phyloP scores from a whole-genome alignment of 495 filamentous ascomycete species.

The Podospora tetraspora region DNA sequence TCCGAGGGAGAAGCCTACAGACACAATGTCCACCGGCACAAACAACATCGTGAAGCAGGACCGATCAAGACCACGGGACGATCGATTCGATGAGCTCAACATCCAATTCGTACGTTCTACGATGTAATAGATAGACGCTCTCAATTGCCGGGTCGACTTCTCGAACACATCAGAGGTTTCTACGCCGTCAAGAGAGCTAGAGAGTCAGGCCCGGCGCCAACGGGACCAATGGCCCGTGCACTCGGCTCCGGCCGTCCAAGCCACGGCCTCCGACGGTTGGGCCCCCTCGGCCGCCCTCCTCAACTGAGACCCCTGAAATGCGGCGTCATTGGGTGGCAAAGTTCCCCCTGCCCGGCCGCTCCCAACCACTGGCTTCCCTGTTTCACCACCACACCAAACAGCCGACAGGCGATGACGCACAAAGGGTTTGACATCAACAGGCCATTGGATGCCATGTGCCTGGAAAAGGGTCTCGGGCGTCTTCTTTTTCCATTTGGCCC shows the following conservation, averaged over 20 bases:
- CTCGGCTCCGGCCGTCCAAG: constrained; percentile 2
- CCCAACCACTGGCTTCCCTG: constrained; percentile 5
- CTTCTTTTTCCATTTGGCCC: neutral
- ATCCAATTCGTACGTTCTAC: neutral
- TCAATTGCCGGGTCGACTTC: neutral
- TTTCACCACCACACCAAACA: constrained; percentile 3
- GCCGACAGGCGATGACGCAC: constrained; percentile 5
- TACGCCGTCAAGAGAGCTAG: no score
- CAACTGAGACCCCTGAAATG: constrained; percentile 3
- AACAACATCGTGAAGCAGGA: neutral
- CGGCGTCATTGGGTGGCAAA: constrained; percentile 14
- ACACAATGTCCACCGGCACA: neutral
- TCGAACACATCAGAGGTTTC: neutral
- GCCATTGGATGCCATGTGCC: constrained; percentile 4
- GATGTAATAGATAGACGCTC: neutral
- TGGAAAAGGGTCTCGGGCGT: neutral
- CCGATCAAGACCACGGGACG: neutral
- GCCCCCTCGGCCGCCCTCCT: neutral
- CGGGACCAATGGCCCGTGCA: constrained; percentile 2
- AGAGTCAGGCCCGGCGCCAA: neutral
- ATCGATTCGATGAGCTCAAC: neutral
- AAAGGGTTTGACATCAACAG: neutral
- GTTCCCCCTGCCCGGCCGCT: neutral
- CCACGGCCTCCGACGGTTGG: neutral
- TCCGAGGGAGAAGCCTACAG: neutral